phyloP scores from a whole-genome alignment of 441 rosid genomes.

The Pelargonium australe region DNA sequence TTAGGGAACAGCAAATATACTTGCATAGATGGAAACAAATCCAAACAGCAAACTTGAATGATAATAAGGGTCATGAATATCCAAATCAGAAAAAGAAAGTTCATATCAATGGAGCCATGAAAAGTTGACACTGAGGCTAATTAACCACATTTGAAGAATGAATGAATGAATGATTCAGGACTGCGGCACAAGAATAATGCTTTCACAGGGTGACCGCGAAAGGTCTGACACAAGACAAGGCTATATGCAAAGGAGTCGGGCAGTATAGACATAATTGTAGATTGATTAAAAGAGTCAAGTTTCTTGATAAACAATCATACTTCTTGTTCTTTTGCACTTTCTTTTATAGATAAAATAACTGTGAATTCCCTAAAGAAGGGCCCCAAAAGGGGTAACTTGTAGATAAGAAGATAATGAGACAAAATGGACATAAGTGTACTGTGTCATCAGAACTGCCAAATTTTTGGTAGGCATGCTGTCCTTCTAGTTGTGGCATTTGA shows the following conservation, averaged over 20 bases:
- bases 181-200: background rate
- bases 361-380: background rate
- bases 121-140: conserved; percentile 3
- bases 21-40: conserved; percentile 6
- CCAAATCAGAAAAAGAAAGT: background rate
- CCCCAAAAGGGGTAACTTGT: background rate
- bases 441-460: background rate
- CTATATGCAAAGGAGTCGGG: conserved; percentile 1
- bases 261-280: conserved; percentile 5
- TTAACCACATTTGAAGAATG: background rate
- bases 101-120: background rate
- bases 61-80: conserved; percentile 6
- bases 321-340: background rate
- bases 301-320: background rate
- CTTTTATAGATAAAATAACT: background rate
- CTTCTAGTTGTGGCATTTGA: background rate
- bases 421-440: background rate
- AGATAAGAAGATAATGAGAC: background rate
- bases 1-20: background rate
- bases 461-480: conserved; percentile 4
- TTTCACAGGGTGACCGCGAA: background rate
- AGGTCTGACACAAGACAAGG: background rate
- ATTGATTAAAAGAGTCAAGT: conserved; percentile 5
- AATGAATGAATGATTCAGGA: background rate
- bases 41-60: conserved; percentile 3